Percentiles rank a stretch among this genome's conserved stretches.
Conservation (phyloP, 208 protist genomes). For the Leishmania mexicana region DNA sequence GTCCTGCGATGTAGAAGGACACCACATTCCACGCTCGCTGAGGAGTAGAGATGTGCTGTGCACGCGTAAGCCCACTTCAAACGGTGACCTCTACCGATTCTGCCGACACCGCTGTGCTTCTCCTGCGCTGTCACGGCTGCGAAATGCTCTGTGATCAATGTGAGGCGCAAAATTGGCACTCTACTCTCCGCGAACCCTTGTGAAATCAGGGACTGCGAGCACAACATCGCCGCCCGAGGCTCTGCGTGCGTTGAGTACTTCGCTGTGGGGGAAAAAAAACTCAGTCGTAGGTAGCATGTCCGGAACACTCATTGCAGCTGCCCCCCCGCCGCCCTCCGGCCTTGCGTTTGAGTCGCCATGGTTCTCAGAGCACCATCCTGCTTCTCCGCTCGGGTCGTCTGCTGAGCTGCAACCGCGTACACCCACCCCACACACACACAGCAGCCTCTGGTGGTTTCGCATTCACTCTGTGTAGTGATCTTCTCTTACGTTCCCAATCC, state of each 20-base stretch:
- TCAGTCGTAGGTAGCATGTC: not conserved
- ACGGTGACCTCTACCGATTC: not conserved
- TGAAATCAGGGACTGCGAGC: not conserved
- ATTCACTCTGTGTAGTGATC: too few species aligned
- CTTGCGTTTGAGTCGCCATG: not conserved
- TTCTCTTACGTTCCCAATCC: too few species aligned
- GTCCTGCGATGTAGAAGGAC: not conserved
- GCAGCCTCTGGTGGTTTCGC: too few species aligned
- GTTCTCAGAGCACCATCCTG: not conserved
- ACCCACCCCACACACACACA: too few species aligned
- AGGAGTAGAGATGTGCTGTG: not conserved
- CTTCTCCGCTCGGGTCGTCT: not conserved
- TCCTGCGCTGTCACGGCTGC: not conserved
- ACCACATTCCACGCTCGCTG: not conserved
- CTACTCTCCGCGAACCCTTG: not conserved
- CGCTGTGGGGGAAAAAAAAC: not conserved
- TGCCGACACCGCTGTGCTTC: not conserved
- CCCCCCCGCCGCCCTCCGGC: too few species aligned
- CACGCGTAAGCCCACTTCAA: not conserved
- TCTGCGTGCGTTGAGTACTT: not conserved
- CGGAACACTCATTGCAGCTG: not conserved
- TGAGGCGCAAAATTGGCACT: not conserved
- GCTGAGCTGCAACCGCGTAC: not conserved
- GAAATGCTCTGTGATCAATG: not conserved
- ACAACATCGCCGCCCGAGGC: not conserved